These are phyloP conservation scores for Pseudogymnoascus pannorum DNA, from an alignment of 2,329 filamentous ascomycete species.

Conservation along the genomic window DNA sequence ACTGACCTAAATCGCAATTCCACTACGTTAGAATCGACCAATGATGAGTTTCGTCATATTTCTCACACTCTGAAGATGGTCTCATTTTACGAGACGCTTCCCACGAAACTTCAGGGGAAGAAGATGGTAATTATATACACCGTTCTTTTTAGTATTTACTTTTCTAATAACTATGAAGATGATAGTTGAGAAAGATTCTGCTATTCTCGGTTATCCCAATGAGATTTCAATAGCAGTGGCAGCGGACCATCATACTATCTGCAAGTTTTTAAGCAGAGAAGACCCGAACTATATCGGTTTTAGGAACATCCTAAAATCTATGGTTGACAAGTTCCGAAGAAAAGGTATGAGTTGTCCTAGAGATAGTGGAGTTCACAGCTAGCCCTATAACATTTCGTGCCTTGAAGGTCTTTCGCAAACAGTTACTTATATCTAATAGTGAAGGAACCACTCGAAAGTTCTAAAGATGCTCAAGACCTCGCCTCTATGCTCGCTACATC, in stretches of 20 bases:
- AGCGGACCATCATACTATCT: slow-evolving; percentile 29
- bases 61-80: slow-evolving; percentile 31
- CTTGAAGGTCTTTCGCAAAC: too few species aligned
- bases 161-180: slow-evolving; percentile 14
- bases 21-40: slow-evolving; percentile 31
- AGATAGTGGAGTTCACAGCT: too few species aligned
- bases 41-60: slow-evolving; percentile 38
- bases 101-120: slow-evolving; percentile 21
- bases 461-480: too few species aligned
- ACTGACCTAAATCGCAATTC: slow-evolving; percentile 33
- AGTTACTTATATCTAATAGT: too few species aligned
- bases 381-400: too few species aligned
- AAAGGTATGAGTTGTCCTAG: too few species aligned
- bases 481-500: too few species aligned
- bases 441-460: too few species aligned
- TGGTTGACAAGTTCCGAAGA: too few species aligned
- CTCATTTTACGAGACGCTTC: slow-evolving; percentile 40
- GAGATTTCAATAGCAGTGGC: slow-evolving; percentile 21
- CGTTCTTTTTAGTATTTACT: background rate
- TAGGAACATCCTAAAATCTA: slow-evolving; percentile 16
- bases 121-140: slow-evolving; percentile 13
- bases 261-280: slow-evolving; percentile 23
- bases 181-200: slow-evolving; percentile 23
- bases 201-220: slow-evolving; percentile 23
- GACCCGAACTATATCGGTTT: slow-evolving; percentile 32